Evolutionary conservation across 768 basidiomycete species (phyloP), one percentile per base, ranked within the genome.

Genomic region (Scleroderma bovista): DNA sequence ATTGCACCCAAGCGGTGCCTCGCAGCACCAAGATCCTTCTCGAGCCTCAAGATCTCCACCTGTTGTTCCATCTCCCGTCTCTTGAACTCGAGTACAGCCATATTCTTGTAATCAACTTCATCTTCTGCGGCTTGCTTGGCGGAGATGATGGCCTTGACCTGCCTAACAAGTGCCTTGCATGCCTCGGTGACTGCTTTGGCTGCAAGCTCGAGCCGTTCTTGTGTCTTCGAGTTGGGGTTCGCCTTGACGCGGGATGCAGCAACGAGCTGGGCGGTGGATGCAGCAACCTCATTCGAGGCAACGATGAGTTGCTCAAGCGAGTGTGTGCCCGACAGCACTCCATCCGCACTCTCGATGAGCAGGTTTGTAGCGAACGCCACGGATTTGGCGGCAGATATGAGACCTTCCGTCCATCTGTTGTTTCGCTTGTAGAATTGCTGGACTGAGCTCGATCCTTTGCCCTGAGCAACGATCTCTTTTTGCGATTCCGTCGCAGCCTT

Each of bases 391-490:
- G 96, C 96, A 32, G 93, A 95, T 60, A 98, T 93, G 57, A 99
- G 84, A 57, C 96, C 96, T 67, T 99, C 96, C 39, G 96, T 99
- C 96, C 96, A 99, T 52, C 96, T 81, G 69, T 98, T 98, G 81
- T 99, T 97, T 52, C 91, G 86, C 75, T 99, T 99, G 80, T 98
- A 99, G 78, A 99, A 99, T 61, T 97, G 95, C 67, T 95, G 92
- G 17, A 76, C 83, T 20, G 93, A 80, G 67, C 84, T 93, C 17
- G 93, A 89, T 8, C 96, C 96, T 66, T 83, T 89, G 51, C 96
- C 96, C 70, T 96, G 86, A 3, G 86, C 84, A 48, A 97, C 96
- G 48, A 99, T 99, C 72, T 99, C 96, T 66, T 97, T 83, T 68
- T 99, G 96, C 45, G 94, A 97, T 33, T 94, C 94, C 1, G 96